Evolutionary conservation across 202 grass and related monocot species (phyloP), one percentile per base, ranked within the genome.

Genomic region (Zoysia matrella): DNA sequence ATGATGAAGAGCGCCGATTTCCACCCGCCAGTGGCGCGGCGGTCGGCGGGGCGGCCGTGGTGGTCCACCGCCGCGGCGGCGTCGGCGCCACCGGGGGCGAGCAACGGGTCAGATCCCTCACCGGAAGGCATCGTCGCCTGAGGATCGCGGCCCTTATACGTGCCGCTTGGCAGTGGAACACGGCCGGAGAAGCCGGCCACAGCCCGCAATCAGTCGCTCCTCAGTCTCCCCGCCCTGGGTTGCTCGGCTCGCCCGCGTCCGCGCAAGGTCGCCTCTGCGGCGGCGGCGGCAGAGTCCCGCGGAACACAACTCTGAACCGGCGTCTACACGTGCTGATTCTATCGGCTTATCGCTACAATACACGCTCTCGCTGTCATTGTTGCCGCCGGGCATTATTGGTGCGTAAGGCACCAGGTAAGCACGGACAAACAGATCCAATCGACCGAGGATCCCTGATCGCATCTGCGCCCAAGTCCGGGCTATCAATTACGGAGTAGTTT

Each of bases 1-100:
- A 94, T 91, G 89, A 94, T 76, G 89, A 94, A 94, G 77, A 89
- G 84, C 57, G 92, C 89, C 12, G 92, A 91, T 18, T 65, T 69
- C 92, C 92, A 91, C 62, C 92, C 68, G 51, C 89, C 89, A 65
- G 92, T 91, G 84, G 89, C 22, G 78, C 81, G 72, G 77, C 81
- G 89, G 81, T 61, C 47, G 50, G 89, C 86, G 51, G 78, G 74
- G 1, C 42, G 82, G 49, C 84, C 81, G 65, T 57, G 61, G 75
- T 87, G 84, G 89, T 95, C 82, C 13, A 91, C 80, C 11, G 78
- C 22, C 7, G 46, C 79, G 60, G 65, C 76, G 57, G 70, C 69
- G 75, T 41, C 39, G 15, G 69, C 61, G 45, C 22, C 70, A 47
- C 10, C 63, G 63, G 4, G 69, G 22, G 45, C 13, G 60, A 88